These are phyloP conservation scores for Allium sativum DNA, from an alignment of 106 monocot genomes.

Conservation along the genomic window DNA sequence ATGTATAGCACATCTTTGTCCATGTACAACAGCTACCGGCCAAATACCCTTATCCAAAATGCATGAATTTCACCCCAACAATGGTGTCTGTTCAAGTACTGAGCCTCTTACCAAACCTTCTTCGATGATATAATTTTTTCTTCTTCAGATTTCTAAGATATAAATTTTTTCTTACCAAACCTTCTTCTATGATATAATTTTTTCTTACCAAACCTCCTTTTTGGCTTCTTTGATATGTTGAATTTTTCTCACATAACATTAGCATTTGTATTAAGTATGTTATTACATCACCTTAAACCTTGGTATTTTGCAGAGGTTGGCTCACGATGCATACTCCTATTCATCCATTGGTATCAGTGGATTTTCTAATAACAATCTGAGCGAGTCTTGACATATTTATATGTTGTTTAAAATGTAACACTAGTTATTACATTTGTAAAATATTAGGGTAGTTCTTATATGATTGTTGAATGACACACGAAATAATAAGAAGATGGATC, in stretches of 20 bases:
- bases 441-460: neutral
- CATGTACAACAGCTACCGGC: too few species aligned
- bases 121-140: too few species aligned
- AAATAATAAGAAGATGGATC: neutral
- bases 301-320: constrained; percentile 31
- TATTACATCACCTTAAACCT: neutral
- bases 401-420: neutral
- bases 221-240: neutral
- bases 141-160: too few species aligned
- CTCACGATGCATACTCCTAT: constrained; percentile 43
- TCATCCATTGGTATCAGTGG: constrained; percentile 17
- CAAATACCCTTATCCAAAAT: too few species aligned
- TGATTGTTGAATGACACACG: neutral
- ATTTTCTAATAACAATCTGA: constrained; percentile 8
- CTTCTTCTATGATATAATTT: too few species aligned
- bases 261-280: neutral
- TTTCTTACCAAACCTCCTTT: neutral
- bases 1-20: too few species aligned
- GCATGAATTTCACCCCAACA: too few species aligned
- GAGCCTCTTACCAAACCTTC: too few species aligned
- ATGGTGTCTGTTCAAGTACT: too few species aligned
- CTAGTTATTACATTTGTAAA: neutral
- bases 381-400: neutral
- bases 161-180: too few species aligned
- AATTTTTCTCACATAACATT: neutral